Evolutionary conservation across 1,139 yeast species (phyloP), one percentile per base, ranked within the genome.

Genomic region (Pichia sp.): DNA sequence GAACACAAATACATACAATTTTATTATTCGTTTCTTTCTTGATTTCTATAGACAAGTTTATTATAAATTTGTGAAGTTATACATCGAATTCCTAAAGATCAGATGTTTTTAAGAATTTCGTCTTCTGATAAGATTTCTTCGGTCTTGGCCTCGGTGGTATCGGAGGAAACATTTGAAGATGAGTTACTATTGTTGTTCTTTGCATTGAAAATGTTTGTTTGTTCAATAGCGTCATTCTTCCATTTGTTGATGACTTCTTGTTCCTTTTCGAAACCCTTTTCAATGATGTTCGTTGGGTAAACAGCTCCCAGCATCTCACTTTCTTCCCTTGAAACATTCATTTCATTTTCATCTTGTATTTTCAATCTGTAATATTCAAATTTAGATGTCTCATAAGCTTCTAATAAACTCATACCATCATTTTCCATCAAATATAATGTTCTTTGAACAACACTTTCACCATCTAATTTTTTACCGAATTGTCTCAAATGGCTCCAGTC

Each of bases 401-500:
- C 78, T 47, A 69, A 65, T 26, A 64, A 61, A 10, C 64, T 49
- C 43, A 57, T 41, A 40, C 66, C 59, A 37, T 70, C 58, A 29
- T 68, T 63, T 38, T 74, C 67, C 55, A 83, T 64, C 42, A 92
- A 64, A 71, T 81, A 85, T 47, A 90, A 55, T 1, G 97, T 81
- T 66, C 97, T 78, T 66, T 90, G 97, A 7, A 92, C 96, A 23
- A 92, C 98, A 45, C 85, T 73, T 65, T 92, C 98, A 48, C 97
- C 97, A 59, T 87, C 96, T 41, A 92, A 71, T 29, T 82, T 84
- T 59, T 82, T 82, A 44, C 73, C 67, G 38, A 79, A 64, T 60
- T 92, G 97, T 52, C 77, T 73, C 64, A 92, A 75, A 44, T 73
- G 72, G 44, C 81, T 72, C 97, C 98, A 92, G 62, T 92, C 86